Evolutionary conservation across 2,329 filamentous ascomycete species (phyloP), one percentile per base, ranked within the genome.

Genomic region (Fusarium devonianum): DNA sequence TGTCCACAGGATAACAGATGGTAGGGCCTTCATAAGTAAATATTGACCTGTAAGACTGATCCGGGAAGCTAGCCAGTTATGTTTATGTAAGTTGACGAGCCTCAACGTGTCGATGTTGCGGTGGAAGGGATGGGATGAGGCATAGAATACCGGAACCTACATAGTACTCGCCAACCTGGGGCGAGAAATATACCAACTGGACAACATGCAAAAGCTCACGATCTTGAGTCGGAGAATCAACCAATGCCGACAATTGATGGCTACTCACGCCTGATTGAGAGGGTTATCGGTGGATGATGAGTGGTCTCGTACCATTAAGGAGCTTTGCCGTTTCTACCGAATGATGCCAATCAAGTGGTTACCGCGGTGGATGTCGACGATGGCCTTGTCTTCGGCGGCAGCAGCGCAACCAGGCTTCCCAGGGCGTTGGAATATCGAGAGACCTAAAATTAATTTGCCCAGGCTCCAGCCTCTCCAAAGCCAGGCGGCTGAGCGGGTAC

Each of bases 391-490:
- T 47, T 46, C 38, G 32, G 39, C 25, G 38, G 45, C 29, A 43
- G 29, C 45, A 46, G 33, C 43, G 35, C 43, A 26, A 35, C 42
- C 36, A 26, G 39, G 19, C 29, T 38, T 45, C 30, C 28, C 25
- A 38, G 42, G 14, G 36, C 48, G 45, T 39, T 53, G 53, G 34
- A 35, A 19, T 43, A 23, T 35, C 41, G 34, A 55, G 30, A 46
- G 44, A 45, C 46, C 59, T 60, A 54, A 60, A 53, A 50, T 65
- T 65, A 63, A 64, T 55, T 55, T 60, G 44, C 51, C 42, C 45
- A 52, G 47, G 23, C 37, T 49, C 45, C 25, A 52, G 30, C 17
- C 23, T 29, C 41, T 48, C 34, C 53, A 5, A 59, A 52, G 50
- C 49, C 45, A 60, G 42, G 54, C 44, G 42, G 41, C 17, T 34